phyloP scores from a whole-genome alignment of 208 protist species.

The Phytomonas francai region DNA sequence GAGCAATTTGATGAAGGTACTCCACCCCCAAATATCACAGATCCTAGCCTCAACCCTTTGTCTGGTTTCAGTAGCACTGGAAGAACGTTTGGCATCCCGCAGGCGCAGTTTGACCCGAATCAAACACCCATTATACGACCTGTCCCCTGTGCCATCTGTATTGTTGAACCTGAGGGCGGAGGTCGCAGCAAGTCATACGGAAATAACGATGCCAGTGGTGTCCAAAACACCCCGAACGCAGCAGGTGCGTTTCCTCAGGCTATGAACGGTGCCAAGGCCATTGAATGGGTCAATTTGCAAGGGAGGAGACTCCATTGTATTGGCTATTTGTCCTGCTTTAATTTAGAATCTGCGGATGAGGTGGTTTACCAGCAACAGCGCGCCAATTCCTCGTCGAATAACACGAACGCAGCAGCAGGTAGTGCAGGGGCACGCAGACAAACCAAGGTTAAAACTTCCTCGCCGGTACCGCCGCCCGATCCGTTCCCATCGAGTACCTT shows the following conservation, averaged over 20 bases:
- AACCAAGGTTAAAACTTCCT: slow-evolving; percentile 7
- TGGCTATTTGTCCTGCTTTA: slow-evolving; percentile 50
- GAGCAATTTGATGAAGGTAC: no score
- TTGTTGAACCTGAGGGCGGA: slow-evolving; percentile 50
- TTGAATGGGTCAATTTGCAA: slow-evolving; percentile 38
- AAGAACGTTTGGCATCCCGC: background rate
- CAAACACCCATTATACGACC: slow-evolving; percentile 42
- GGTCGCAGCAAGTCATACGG: slow-evolving; percentile 11
- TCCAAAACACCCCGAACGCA: background rate
- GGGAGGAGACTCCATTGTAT: slow-evolving; percentile 53
- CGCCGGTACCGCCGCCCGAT: slow-evolving; percentile 6
- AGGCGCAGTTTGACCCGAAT: background rate
- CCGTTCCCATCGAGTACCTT: background rate
- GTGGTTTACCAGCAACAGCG: background rate
- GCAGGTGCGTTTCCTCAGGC: background rate
- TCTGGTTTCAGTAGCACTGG: no score
- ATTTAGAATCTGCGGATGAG: background rate
- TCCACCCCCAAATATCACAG: no score
- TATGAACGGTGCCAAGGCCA: background rate
- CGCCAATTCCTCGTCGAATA: background rate
- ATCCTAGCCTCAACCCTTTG: no score
- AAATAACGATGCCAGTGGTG: slow-evolving; percentile 1
- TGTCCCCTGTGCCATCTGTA: slow-evolving; percentile 73
- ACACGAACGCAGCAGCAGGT: background rate
- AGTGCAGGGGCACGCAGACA: background rate